phyloP scores from a whole-genome alignment of 768 basidiomycete genomes.

The Psilocybe sp. region DNA sequence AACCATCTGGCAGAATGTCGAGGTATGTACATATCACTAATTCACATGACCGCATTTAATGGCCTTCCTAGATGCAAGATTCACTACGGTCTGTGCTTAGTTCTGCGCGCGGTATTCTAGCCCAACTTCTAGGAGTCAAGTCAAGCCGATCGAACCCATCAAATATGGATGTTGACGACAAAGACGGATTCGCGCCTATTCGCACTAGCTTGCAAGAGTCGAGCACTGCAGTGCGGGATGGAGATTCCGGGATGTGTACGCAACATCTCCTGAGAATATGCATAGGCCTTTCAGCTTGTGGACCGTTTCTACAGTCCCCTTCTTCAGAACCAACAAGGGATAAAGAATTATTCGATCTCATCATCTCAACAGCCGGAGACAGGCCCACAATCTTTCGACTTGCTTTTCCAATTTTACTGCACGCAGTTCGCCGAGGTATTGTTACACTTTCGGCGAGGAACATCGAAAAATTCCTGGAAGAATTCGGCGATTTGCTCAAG shows the following conservation, averaged over 20 bases:
- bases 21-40: constrained; percentile 45
- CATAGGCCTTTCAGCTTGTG: constrained; percentile 56
- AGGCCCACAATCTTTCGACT: constrained; percentile 53
- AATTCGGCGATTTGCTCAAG: constrained; percentile 49
- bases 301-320: constrained; percentile 60
- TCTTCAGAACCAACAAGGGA: constrained; percentile 62
- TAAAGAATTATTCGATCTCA: constrained; percentile 52
- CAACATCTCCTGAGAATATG: constrained; percentile 48
- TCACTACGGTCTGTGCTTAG: constrained; percentile 25
- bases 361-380: constrained; percentile 40
- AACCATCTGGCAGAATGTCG: constrained; percentile 63
- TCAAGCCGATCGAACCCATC: constrained; percentile 15
- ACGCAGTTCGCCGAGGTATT: constrained; percentile 50
- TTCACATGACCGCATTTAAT: background rate
- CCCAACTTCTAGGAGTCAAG: constrained; percentile 26
- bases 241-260: constrained; percentile 24
- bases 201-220: constrained; percentile 33
- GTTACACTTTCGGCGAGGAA: constrained; percentile 50
- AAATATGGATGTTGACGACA: constrained; percentile 36
- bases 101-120: constrained; percentile 41
- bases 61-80: constrained; percentile 49
- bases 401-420: constrained; percentile 54
- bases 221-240: constrained; percentile 21
- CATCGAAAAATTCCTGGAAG: constrained; percentile 51
- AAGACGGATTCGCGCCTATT: constrained; percentile 59